Evolutionary conservation across 192 early-diverging fungal species (phyloP), one percentile per base, ranked within the genome.

Genomic region (Paraglomus occultum): DNA sequence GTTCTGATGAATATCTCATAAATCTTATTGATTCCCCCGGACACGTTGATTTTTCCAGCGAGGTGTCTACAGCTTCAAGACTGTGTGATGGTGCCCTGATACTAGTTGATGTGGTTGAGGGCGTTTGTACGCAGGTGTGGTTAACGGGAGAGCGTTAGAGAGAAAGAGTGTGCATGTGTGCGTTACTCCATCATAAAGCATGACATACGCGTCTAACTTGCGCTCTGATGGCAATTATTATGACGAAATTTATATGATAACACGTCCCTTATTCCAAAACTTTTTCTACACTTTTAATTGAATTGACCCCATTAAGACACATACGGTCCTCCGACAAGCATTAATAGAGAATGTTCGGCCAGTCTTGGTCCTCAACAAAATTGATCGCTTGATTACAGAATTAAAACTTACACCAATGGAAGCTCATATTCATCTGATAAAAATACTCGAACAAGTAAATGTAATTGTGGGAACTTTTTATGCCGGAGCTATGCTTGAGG

Each of bases 21-120:
- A 99, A 98, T 73, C 76, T 99, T 20, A 99, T 99, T 67, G 97
- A 99, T 75, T 94, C 94, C 6, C 97, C 97, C 1, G 97, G 97
- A 6, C 97, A 99, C 73, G 94, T 99, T 9, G 97, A 99, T 76
- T 99, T 99, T 77, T 90, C 95, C 0, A 90, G 90, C 15, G 97
- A 99, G 74, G 97, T 99, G n/a, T 96, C 95, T 8, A 95, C 96
- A n/a, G 97, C 97, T 4, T 97, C 97, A 0, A 84, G 95, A 45
- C 77, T 99, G 4, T 98, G 94, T 50, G 97, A 99, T 72, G 97
- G 97, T 17, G 95, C 87, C 10, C 78, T 99, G 59, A 91, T 99
- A 0, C 77, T 99, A 22, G 94, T 99, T 14, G 97, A 99, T 82
- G 95, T 90, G 12, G 94, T 99, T 18, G 97, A 99, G 77, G 97